phyloP scores from a whole-genome alignment of 2,329 filamentous ascomycete genomes.

The Clonostachys chloroleuca region DNA sequence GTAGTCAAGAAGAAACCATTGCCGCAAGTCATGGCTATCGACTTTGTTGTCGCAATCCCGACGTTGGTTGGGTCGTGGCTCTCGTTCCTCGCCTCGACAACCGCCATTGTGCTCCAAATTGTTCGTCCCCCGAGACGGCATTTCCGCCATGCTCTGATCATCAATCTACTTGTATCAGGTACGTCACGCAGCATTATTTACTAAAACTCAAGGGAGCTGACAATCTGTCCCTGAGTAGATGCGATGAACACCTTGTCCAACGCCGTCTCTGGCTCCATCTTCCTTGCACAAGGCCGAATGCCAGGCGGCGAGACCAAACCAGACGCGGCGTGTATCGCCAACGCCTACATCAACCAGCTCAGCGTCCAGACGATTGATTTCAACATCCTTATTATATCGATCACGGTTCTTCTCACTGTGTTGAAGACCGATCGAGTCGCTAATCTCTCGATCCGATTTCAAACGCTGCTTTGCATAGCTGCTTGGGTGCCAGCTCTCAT shows the following conservation, averaged over 20 bases:
- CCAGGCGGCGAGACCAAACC: slow-evolving; percentile 11
- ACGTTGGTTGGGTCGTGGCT: slow-evolving; percentile 5
- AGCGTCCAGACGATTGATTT: slow-evolving; percentile 37
- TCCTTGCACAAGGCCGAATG: slow-evolving; percentile 17
- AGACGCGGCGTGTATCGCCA: slow-evolving; percentile 24
- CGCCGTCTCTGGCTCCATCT: slow-evolving; percentile 29
- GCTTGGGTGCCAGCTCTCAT: slow-evolving; percentile 33
- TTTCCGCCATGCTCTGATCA: slow-evolving; percentile 8
- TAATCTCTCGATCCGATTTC: slow-evolving; percentile 16
- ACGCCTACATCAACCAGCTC: slow-evolving; percentile 38
- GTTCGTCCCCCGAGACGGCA: slow-evolving; percentile 4
- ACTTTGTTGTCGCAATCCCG: neutral
- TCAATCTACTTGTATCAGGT: slow-evolving; percentile 8
- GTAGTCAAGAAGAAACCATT: too few species aligned
- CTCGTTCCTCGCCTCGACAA: slow-evolving; percentile 3
- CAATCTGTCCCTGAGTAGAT: slow-evolving; percentile 14
- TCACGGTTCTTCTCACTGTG: slow-evolving; percentile 34
- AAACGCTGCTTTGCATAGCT: slow-evolving; percentile 23
- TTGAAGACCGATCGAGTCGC: slow-evolving; percentile 23
- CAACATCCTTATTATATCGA: slow-evolving; percentile 36
- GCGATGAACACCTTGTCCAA: slow-evolving; percentile 36
- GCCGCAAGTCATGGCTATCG: neutral
- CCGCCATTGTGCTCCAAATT: slow-evolving; percentile 3
- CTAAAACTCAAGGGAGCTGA: neutral
- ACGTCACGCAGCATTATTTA: neutral